Base-by-base conservation (phyloP, 225 moss, liverwort and hornwort genomes). In the Climacium dendroides region DNA sequence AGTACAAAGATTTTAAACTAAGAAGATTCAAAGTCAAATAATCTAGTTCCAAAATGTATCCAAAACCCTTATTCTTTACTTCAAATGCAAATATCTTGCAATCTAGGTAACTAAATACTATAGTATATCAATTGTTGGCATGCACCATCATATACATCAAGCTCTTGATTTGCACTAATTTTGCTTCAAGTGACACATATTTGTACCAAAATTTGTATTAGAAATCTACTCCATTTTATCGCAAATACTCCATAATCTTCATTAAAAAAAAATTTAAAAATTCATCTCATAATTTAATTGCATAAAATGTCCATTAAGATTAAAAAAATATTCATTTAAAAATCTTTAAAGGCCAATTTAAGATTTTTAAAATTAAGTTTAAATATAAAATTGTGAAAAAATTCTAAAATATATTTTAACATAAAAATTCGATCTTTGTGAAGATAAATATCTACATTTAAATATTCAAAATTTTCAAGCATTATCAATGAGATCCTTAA, bases 371-470 rank as follows among this genome's bases (percentile, higher is more conserved):
- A 5, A 71, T 43, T 43, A 28, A 71, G 15, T 41, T 15, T 69
- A 25, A 41, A 8, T 25, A 15, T 41, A 15, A 70, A 41, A 23
- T 4, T 39, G 8, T 41, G 3, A 24, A 1, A n/a, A 39, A 25
- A 39, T 25, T 1, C 7, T 66, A 20, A n/a, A n/a, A 11, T n/a
- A n/a, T 6, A 19, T 20, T 62, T n/a, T 65, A n/a, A 20, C 6
- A 19, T 6, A 11, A 35, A n/a, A 66, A 35, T 19, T 0, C 2
- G 11, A 20, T n/a, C 6, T 1, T n/a, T 66, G 1, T 22, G 1
- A 25, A 41, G 25, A 3, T 25, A 24, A 24, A 41, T 39, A 41
- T 39, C 14, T 18, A 15, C 3, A 25, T 24, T 14, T 25, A 14
- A 14, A 39, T 7, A 8, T 15, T 25, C 5, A 39, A 37, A 11